Evolutionary conservation across 805 yeast species (phyloP), one percentile per base, ranked within the genome.

Genomic region (Candida bentonensis): DNA sequence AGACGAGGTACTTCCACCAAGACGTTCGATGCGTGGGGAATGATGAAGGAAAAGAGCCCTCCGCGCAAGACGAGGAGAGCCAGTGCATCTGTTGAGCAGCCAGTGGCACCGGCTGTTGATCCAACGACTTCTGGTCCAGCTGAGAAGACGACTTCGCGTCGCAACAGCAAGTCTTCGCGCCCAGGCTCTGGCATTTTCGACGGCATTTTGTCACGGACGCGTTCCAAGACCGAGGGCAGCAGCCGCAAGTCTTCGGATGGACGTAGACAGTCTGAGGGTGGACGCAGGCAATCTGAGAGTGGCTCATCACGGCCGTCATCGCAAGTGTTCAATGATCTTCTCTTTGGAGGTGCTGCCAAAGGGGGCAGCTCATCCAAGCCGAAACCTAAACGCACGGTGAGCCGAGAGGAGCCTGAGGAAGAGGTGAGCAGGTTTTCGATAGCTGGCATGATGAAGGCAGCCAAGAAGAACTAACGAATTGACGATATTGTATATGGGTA

Each of bases 371-470:
- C 36, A 17, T 30, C 36, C 5, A 17, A 17, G 5, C 5, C 36
- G 5, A 9, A 9, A 15, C 36, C 36, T 11, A 30, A 15, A 17
- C 36, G 36, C 17, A 9, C 11, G 7, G 5, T 7, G 7, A 9
- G 7, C 5, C 27, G 11, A 9, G 20, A n/a, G 17, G 5, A 11
- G 5, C 36, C 7, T 11, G 36, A 30, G 11, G 36, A 30, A 17
- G 36, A 30, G n/a, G 36, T 30, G 36, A 30, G 36, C 36, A 30
- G n/a, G 36, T 30, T 30, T 30, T 30, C 36, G n/a, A 30, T 30
- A 9, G 36, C 36, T 15, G 36, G 36, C 7, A 11, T 30, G 13
- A 46, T 52, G 47, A 47, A 41, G 30, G 53, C 51, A 11, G 49
- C 51, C 1, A 50, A 50, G 27, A 41, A 44, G 34, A 46, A 42